phyloP scores from a whole-genome alignment of 73 alveolate genomes.

The Tetrahymena malaccensis region DNA sequence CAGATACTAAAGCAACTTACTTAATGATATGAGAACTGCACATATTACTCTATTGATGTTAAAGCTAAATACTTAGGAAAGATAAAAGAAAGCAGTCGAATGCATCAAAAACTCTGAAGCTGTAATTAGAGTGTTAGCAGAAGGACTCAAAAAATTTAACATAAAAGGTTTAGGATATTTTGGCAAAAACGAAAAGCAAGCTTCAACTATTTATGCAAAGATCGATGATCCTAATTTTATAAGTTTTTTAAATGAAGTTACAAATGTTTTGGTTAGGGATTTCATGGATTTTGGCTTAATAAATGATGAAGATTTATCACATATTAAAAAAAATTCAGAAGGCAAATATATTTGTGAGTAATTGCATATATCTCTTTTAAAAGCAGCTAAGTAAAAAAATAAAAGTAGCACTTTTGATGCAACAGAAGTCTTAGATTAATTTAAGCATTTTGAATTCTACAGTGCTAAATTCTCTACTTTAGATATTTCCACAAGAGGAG shows the following conservation, averaged over 20 bases:
- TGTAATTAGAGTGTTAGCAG: neutral
- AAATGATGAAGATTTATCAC: neutral
- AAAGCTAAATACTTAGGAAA: neutral
- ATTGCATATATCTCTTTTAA: neutral
- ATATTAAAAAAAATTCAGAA: neutral
- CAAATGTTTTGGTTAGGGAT: neutral
- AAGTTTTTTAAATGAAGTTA: neutral
- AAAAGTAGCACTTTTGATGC: neutral
- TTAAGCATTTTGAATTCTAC: neutral
- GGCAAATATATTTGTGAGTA: neutral
- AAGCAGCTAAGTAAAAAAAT: neutral
- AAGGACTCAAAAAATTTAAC: neutral
- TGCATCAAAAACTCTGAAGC: neutral
- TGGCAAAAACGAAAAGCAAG: neutral
- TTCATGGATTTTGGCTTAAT: neutral
- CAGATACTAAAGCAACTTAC: neutral
- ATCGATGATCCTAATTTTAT: neutral
- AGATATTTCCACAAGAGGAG: neutral
- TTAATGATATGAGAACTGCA: neutral
- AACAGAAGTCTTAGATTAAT: neutral
- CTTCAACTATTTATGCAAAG: neutral
- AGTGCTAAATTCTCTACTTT: neutral
- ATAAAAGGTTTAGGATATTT: neutral
- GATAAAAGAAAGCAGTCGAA: neutral
- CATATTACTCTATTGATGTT: neutral